phyloP scores from a whole-genome alignment of 2,329 filamentous ascomycete species.

The Raffaelea deltoideospora region DNA sequence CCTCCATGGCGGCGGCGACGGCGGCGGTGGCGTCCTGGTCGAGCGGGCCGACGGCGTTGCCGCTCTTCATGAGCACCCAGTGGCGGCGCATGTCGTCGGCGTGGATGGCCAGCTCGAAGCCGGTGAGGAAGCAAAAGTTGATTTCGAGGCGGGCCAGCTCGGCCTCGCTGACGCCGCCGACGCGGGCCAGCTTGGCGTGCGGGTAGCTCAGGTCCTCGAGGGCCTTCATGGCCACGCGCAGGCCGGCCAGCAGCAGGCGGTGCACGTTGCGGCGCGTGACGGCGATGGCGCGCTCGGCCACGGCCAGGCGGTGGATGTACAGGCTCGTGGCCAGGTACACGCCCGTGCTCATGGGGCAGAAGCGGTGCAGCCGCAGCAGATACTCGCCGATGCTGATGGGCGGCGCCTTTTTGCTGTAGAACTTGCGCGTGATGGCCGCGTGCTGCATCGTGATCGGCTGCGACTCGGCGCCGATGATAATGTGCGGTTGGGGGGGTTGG shows the following conservation, averaged over 20 bases:
- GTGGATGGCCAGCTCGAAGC: slow-evolving; percentile 62
- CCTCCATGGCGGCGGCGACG: neutral
- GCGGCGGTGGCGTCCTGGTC: slow-evolving; percentile 6
- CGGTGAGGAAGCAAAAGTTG: slow-evolving; percentile 73
- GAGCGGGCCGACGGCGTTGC: slow-evolving; percentile 9
- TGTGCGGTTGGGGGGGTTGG: slow-evolving; percentile 31
- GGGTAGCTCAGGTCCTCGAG: slow-evolving; percentile 85
- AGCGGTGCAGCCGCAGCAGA: slow-evolving; percentile 70
- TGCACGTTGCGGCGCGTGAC: slow-evolving; percentile 78
- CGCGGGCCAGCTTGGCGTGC: slow-evolving; percentile 68
- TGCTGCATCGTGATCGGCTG: slow-evolving; percentile 66
- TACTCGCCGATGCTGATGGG: slow-evolving; percentile 75
- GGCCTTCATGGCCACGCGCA: slow-evolving; percentile 84
- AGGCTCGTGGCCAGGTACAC: slow-evolving; percentile 82
- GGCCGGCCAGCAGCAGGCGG: slow-evolving; percentile 65
- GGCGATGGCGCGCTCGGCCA: slow-evolving; percentile 61
- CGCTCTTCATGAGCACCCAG: slow-evolving; percentile 43
- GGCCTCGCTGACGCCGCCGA: slow-evolving; percentile 70
- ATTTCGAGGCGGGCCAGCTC: slow-evolving; percentile 81
- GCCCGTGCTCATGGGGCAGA: slow-evolving; percentile 84
- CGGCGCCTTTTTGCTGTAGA: slow-evolving; percentile 79
- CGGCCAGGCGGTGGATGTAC: slow-evolving; percentile 73
- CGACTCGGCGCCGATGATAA: slow-evolving; percentile 52
- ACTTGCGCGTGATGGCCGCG: slow-evolving; percentile 75
- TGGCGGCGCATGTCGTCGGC: slow-evolving; percentile 45